These are phyloP conservation scores for Myrica gale DNA, from an alignment of 306 rosid genomes.

Conservation along the genomic window DNA sequence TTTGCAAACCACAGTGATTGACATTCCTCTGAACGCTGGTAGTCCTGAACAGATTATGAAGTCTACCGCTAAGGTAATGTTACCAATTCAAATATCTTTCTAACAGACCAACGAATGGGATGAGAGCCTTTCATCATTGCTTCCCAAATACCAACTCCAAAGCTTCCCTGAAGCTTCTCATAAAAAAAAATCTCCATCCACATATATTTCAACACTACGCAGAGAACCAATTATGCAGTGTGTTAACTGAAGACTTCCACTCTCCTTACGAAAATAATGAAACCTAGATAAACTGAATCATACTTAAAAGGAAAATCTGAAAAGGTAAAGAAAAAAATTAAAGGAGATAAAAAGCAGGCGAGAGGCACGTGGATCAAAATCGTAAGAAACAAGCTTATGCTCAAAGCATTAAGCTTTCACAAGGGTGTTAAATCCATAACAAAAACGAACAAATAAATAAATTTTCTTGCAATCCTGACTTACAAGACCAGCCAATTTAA, in stretches of 20 bases:
- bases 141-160: not conserved
- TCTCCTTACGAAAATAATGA: not conserved
- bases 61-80: not conserved
- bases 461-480: not conserved
- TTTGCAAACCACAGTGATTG: not conserved
- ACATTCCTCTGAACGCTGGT: not conserved
- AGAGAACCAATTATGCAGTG: not conserved
- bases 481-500: not conserved
- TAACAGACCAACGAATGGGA: not conserved
- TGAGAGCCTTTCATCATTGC: not conserved
- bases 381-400: not conserved
- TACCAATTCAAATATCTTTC: not conserved
- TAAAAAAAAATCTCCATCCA: not conserved
- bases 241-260: not conserved
- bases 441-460: not conserved
- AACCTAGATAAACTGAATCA: not conserved
- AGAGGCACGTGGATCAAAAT: not conserved
- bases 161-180: not conserved
- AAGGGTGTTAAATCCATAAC: not conserved
- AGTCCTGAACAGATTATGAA: not conserved
- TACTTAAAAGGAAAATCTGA: not conserved
- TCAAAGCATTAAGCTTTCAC: not conserved
- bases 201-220: not conserved
- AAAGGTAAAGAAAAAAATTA: not conserved
- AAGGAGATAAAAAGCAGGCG: not conserved